phyloP scores from a whole-genome alignment of 805 yeast genomes.

The Starmerella kuoi region DNA sequence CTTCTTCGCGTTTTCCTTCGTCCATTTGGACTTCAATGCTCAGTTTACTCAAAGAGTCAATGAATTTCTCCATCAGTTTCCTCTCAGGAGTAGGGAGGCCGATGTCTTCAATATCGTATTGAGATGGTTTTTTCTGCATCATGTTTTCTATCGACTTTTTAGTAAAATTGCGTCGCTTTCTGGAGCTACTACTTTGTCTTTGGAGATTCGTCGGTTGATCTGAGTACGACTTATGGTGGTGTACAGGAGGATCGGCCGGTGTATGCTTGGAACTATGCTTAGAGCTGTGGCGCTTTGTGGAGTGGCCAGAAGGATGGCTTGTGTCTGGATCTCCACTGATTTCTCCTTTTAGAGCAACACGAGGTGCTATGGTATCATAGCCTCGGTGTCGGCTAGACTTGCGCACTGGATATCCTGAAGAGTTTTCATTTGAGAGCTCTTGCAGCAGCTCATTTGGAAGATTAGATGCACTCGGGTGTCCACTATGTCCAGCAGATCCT shows the following conservation, averaged over 20 bases:
- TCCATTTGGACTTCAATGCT: slow-evolving; percentile 87
- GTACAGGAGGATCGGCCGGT: not conserved
- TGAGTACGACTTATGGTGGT: not conserved
- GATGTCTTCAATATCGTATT: slow-evolving; percentile 51
- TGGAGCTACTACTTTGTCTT: not conserved
- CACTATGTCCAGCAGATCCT: not conserved
- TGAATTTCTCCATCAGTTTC: slow-evolving; percentile 67
- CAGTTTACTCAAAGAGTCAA: slow-evolving; percentile 71
- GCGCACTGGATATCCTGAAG: not conserved
- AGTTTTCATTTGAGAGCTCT: not conserved
- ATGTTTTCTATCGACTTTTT: slow-evolving; percentile 23
- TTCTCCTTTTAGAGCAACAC: not conserved
- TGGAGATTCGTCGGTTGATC: not conserved
- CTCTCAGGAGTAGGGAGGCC: slow-evolving; percentile 68
- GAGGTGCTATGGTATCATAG: not conserved
- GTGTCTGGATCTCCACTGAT: too few species aligned
- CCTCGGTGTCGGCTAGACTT: slow-evolving; percentile 3
- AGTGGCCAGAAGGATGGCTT: too few species aligned
- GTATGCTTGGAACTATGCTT: too few species aligned
- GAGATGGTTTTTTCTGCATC: slow-evolving; percentile 22
- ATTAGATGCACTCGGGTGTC: too few species aligned
- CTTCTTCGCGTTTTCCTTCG: slow-evolving; percentile 66
- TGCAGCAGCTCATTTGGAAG: not conserved
- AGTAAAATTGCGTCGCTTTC: slow-evolving; percentile 16
- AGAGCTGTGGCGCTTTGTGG: not conserved